Conservation (phyloP, 345 rosid genomes). For the Xanthoceras sorbifolium region DNA sequence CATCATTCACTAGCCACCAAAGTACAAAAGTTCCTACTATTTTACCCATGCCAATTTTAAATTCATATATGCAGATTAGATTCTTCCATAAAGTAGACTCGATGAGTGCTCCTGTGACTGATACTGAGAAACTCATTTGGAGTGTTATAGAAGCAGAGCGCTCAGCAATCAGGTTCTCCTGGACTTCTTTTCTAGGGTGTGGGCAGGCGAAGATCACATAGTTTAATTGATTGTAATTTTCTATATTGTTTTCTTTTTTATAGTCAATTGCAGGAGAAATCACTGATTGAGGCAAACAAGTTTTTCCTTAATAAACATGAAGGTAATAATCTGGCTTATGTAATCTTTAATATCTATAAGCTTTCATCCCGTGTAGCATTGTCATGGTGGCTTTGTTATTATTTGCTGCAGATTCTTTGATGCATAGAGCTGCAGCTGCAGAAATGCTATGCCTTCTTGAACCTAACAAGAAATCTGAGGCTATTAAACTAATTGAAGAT, state of each 20-base stretch:
- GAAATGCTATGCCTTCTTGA: conserved; percentile 78
- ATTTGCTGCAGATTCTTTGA: conserved; percentile 66
- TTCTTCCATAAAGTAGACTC: conserved; percentile 76
- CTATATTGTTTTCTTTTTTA: conserved; percentile 18
- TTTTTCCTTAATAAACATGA: conserved; percentile 69
- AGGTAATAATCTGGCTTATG: conserved; percentile 44
- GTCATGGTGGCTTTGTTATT: neutral
- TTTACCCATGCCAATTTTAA: conserved; percentile 9
- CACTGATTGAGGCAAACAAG: conserved; percentile 76
- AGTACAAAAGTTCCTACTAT: neutral
- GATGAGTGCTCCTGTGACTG: conserved; percentile 62
- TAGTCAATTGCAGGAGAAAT: conserved; percentile 82
- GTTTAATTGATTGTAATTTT: conserved; percentile 15
- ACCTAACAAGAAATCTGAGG: conserved; percentile 67
- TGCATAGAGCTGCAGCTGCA: conserved; percentile 93
- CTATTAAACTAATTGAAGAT: conserved; percentile 77
- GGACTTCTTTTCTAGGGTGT: neutral
- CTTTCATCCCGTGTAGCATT: neutral
- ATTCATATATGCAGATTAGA: conserved; percentile 56
- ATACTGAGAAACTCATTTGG: conserved; percentile 81
- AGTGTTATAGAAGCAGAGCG: conserved; percentile 92
- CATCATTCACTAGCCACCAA: conserved; percentile 1
- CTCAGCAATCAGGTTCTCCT: conserved; percentile 68
- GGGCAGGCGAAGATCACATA: neutral
- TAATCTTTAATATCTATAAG: neutral